phyloP scores from a whole-genome alignment of 768 basidiomycete genomes.

The Pisolithus tinctorius region DNA sequence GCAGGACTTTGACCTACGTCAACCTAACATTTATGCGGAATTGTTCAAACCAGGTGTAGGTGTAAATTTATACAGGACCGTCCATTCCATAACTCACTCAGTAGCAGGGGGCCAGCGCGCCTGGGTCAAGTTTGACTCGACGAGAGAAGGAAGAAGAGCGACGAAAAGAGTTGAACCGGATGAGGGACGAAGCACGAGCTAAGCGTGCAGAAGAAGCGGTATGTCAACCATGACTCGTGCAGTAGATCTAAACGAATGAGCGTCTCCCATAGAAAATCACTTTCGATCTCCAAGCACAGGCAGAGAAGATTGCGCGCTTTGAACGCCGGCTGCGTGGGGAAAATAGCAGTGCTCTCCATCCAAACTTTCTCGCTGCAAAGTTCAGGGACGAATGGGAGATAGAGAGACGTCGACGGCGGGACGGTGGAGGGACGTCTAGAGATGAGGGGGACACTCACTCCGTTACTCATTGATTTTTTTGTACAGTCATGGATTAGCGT shows the following conservation, averaged over 20 bases:
- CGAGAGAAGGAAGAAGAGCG: slow-evolving; percentile 55
- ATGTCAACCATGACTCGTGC: slow-evolving; percentile 11
- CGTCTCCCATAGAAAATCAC: slow-evolving; percentile 32
- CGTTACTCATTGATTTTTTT: slow-evolving; percentile 3
- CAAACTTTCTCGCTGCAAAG: slow-evolving; percentile 53
- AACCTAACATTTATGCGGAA: slow-evolving; percentile 54
- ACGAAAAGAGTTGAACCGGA: slow-evolving; percentile 56
- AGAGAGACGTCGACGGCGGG: slow-evolving; percentile 28
- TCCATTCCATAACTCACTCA: neutral
- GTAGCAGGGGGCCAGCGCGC: slow-evolving; percentile 38
- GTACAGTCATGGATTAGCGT: slow-evolving; percentile 9
- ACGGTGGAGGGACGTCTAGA: slow-evolving; percentile 18
- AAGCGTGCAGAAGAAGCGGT: slow-evolving; percentile 53
- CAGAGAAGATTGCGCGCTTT: slow-evolving; percentile 55
- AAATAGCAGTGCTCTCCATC: slow-evolving; percentile 53
- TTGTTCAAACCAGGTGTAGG: slow-evolving; percentile 50
- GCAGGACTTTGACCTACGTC: slow-evolving; percentile 57
- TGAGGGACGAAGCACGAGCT: slow-evolving; percentile 63
- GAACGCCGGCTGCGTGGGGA: slow-evolving; percentile 47
- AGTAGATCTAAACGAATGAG: slow-evolving; percentile 7
- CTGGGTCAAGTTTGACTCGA: slow-evolving; percentile 39
- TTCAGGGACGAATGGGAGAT: slow-evolving; percentile 48
- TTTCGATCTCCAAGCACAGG: slow-evolving; percentile 53
- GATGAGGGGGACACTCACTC: slow-evolving; percentile 28
- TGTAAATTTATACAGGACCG: slow-evolving; percentile 1